Evolutionary conservation across 208 protist species (phyloP).

Genomic region (Trypanosoma brucei): DNA sequence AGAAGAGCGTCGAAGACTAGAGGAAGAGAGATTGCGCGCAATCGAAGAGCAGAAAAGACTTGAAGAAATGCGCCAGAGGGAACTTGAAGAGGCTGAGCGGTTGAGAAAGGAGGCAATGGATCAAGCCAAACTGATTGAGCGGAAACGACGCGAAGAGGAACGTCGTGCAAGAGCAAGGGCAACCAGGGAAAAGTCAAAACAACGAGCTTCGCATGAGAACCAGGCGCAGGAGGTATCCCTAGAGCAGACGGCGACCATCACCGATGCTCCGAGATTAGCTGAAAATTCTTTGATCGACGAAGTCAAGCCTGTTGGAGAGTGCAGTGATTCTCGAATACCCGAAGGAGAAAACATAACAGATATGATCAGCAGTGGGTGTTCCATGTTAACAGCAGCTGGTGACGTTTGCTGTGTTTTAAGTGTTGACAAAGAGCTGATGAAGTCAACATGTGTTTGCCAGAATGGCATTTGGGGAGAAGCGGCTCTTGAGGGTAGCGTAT

Average conservation of each 20-base stretch:
- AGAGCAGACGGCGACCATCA: background rate
- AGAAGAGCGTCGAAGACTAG: constrained; percentile 27
- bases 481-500: background rate
- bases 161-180: constrained; percentile 21
- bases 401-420: constrained; percentile 42
- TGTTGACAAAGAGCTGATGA: constrained; percentile 28
- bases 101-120: constrained; percentile 31
- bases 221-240: background rate
- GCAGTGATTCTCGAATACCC: constrained; percentile 17
- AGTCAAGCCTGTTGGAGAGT: background rate
- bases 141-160: constrained; percentile 48
- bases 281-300: too few species aligned
- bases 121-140: constrained; percentile 45
- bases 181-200: constrained; percentile 28
- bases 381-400: constrained; percentile 31
- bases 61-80: constrained; percentile 34
- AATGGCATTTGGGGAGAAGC: constrained; percentile 35
- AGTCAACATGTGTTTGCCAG: constrained; percentile 37
- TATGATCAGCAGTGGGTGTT: constrained; percentile 28
- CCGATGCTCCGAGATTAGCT: too few species aligned
- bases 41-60: constrained; percentile 26
- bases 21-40: constrained; percentile 27
- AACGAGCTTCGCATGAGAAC: constrained; percentile 3
- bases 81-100: constrained; percentile 39
- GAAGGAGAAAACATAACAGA: constrained; percentile 27